Evolutionary conservation across 2,329 filamentous ascomycete genomes (phyloP).

Genomic region (Talaromyces atroroseus): DNA sequence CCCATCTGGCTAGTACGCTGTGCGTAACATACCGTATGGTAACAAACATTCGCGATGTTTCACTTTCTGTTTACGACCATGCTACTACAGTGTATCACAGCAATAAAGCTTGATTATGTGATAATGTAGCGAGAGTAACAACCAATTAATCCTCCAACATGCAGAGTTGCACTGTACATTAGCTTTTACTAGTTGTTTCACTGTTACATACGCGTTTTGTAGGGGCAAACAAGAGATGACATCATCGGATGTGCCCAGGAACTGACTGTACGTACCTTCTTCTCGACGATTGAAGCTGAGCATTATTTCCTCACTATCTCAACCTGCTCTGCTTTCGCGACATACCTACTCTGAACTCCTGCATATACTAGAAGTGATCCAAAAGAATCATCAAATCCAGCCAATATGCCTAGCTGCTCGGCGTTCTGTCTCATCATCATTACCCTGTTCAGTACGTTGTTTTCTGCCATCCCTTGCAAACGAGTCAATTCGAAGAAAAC

Average conservation of each 20-base stretch:
- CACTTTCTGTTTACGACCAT: too few species aligned
- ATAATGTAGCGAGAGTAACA: neutral
- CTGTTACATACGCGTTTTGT: neutral
- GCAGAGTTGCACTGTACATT: neutral
- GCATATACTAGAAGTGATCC: neutral
- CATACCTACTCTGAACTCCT: neutral
- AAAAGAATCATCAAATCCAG: neutral
- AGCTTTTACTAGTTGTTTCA: neutral
- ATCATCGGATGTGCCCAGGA: neutral
- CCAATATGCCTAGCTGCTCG: slow-evolving; percentile 12
- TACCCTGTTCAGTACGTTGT: slow-evolving; percentile 39
- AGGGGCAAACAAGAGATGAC: neutral
- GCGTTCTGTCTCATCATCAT: slow-evolving; percentile 36
- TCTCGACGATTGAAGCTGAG: too few species aligned
- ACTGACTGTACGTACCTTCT: neutral
- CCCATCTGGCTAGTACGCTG: neutral
- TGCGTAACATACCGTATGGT: neutral
- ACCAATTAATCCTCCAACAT: neutral
- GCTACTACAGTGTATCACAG: neutral
- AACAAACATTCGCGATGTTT: neutral
- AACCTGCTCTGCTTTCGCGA: too few species aligned
- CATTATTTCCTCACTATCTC: neutral
- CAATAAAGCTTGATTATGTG: neutral
- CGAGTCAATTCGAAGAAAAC: neutral
- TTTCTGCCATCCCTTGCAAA: neutral